A percentile compares a stretch with the other conserved stretches of the same genome.
Conservation (phyloP, 2,329 filamentous ascomycete genomes). For the Beauveria varroae region DNA sequence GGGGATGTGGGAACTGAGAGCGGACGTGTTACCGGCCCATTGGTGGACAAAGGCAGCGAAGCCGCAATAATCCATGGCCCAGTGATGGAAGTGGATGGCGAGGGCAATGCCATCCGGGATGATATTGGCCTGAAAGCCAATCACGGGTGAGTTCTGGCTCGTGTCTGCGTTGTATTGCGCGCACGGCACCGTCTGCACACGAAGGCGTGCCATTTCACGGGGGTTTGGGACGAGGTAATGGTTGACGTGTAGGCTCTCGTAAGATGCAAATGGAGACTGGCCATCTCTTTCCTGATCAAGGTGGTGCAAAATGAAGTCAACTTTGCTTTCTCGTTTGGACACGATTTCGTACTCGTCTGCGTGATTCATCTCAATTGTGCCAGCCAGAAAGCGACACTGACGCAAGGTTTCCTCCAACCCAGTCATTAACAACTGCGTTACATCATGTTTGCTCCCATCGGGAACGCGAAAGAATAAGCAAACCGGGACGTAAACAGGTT, state of each 20-base stretch:
- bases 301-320: neutral
- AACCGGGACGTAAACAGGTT: neutral
- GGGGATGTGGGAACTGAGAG: neutral
- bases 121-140: neutral
- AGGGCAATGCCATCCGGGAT: neutral
- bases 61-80: neutral
- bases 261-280: neutral
- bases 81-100: neutral
- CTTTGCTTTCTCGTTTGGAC: neutral
- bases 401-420: neutral
- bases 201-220: neutral
- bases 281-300: neutral
- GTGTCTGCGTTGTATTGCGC: neutral
- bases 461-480: neutral
- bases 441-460: neutral
- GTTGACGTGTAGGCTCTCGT: neutral
- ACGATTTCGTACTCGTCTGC: neutral
- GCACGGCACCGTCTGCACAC: neutral
- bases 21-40: neutral
- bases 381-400: neutral
- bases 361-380: neutral
- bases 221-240: neutral
- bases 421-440: neutral
- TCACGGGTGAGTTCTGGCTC: conserved; percentile 9
- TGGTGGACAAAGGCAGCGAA: neutral